Conservation (phyloP, 192 early-diverging fungal genomes). For the Podila epigama region DNA sequence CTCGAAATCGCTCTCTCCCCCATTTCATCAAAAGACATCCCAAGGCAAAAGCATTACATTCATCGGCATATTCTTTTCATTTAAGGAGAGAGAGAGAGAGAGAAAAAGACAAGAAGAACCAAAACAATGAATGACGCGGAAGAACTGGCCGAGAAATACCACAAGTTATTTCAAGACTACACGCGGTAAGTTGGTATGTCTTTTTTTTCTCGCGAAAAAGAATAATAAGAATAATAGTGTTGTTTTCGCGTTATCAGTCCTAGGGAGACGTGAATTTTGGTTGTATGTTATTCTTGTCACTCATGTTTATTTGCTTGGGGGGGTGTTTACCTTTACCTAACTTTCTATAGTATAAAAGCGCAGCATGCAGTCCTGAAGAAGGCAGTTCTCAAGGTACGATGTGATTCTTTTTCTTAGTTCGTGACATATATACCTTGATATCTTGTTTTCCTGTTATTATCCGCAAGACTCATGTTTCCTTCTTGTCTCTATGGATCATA, state of each 20-base stretch:
- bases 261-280: too few species aligned
- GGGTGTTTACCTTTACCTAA: neutral
- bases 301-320: too few species aligned
- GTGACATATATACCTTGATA: neutral
- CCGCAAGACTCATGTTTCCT: neutral
- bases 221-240: neutral
- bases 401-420: neutral
- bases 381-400: slow-evolving; percentile 59
- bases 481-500: neutral
- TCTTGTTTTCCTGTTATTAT: too few species aligned
- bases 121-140: slow-evolving; percentile 52
- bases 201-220: neutral
- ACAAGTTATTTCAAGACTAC: slow-evolving; percentile 62
- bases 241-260: too few species aligned
- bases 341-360: slow-evolving; percentile 57
- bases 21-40: neutral
- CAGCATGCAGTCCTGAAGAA: slow-evolving; percentile 67
- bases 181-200: slow-evolving; percentile 49
- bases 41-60: too few species aligned
- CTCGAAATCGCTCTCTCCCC: neutral
- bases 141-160: slow-evolving; percentile 63
- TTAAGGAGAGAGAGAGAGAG: neutral
- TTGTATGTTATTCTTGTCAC: too few species aligned
- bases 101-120: neutral
- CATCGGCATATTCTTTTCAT: neutral